phyloP scores from a whole-genome alignment of 116 monocot genomes.

The Papilionanthe hybrid region DNA sequence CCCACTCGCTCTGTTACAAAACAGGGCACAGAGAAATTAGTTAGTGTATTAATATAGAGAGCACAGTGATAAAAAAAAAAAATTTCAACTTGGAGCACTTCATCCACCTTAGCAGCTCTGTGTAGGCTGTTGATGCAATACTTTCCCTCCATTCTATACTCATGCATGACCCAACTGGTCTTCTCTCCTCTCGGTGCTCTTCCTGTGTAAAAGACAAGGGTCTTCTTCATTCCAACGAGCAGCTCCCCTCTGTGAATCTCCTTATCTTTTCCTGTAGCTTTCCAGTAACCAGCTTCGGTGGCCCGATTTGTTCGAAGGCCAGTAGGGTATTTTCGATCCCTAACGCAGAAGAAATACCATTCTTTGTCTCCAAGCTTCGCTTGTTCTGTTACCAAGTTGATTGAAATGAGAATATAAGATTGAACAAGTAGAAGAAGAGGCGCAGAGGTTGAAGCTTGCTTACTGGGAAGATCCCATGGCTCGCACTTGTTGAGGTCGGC shows the following conservation, averaged over 20 bases:
- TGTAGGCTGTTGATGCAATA: slow-evolving; percentile 9
- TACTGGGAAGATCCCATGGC: slow-evolving; percentile 83
- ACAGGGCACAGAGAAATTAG: neutral
- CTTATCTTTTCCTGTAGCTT: slow-evolving; percentile 86
- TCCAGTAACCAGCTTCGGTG: slow-evolving; percentile 76
- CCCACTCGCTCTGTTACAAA: slow-evolving; percentile 54
- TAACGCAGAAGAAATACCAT: slow-evolving; percentile 70
- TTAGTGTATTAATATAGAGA: neutral
- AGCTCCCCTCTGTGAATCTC: slow-evolving; percentile 32
- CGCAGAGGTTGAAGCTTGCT: neutral
- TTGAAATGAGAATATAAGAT: neutral
- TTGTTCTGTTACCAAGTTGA: slow-evolving; percentile 27
- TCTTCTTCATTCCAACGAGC: slow-evolving; percentile 85
- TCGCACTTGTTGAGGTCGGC: slow-evolving; percentile 72
- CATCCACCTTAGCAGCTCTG: slow-evolving; percentile 34
- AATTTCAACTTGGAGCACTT: neutral
- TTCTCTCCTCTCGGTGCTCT: slow-evolving; percentile 72
- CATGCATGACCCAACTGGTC: slow-evolving; percentile 78
- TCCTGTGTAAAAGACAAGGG: slow-evolving; percentile 74
- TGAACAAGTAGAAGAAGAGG: neutral
- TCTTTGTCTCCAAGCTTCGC: slow-evolving; percentile 81
- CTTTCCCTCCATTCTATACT: slow-evolving; percentile 57
- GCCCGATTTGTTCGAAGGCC: slow-evolving; percentile 80
- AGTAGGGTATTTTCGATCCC: slow-evolving; percentile 79
- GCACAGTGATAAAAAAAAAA: neutral